Base-by-base conservation (phyloP, 805 yeast species). In the Saccharomycopsis schoenii region DNA sequence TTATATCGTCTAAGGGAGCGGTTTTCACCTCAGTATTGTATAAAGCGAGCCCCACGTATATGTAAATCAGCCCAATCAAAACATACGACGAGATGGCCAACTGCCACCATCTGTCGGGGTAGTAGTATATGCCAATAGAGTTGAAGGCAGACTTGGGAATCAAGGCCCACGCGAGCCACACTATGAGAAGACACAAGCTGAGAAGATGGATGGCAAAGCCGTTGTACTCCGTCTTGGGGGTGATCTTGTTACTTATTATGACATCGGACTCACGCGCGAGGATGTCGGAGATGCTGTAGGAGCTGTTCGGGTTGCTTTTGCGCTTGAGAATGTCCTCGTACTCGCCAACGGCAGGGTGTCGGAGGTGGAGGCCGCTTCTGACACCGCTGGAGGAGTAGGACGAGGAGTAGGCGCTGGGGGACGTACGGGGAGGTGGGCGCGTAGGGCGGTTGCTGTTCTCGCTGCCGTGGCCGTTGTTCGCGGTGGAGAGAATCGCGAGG, bases 41-140 rank as follows among this genome's bases (percentile, higher is more conserved):
- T 50, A 84, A 71, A 1, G 85, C 83, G 52, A 92, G 72, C 10
- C 85, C 89, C 1, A 87, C 75, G 70, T 92, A 93, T 0, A 80
- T 80, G 68, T 82, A 91, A 17, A 85, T 73, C 90, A 92, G 84
- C 11, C 78, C 70, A 78, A 89, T 83, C 37, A 93, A 72, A 4
- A 86, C 77, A 65, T 82, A 82, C 14, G 89, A 77, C 3, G 97
- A 96, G 1, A 88, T 71, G 1, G 89, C 88, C 41, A 88, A 69
- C 1, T 96, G 85, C 99, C 98, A 94, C 84, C 92, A 88, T 66
- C 96, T 78, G 39, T 93, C 88, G 0, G 98, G 98, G 67, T 85
- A 88, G 71, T 84, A 91, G 67, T 79, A 81, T 19, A 86, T 81
- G 17, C 83, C 84, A 37, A 83, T 65, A 9, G 67, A 67, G 61